A percentile compares a stretch with the other conserved stretches of the same genome.
These are phyloP conservation scores for Penicillium manginii DNA, from an alignment of 495 filamentous ascomycete genomes.

Conservation along the genomic window DNA sequence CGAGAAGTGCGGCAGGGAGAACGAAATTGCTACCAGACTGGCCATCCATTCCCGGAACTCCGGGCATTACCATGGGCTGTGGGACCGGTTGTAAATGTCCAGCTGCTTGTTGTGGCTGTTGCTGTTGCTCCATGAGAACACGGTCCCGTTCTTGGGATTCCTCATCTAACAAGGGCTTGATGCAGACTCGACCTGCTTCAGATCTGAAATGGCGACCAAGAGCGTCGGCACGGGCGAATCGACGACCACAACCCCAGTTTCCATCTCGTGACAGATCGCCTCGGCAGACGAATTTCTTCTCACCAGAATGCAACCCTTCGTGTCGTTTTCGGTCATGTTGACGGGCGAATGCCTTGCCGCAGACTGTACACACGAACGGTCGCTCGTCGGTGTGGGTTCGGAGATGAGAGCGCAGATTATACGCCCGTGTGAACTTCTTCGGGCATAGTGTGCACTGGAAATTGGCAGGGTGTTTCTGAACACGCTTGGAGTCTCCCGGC, in stretches of 20 bases:
- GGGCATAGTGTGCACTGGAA: constrained; percentile 87
- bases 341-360: constrained; percentile 94
- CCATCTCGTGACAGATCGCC: constrained; percentile 82
- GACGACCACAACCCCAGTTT: constrained; percentile 89
- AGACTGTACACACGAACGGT: constrained; percentile 94
- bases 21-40: constrained; percentile 58
- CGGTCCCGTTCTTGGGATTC: constrained; percentile 79
- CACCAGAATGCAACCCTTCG: constrained; percentile 86
- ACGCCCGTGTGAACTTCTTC: constrained; percentile 85
- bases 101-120: constrained; percentile 38
- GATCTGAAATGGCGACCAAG: constrained; percentile 95
- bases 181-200: constrained; percentile 93
- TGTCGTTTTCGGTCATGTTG: constrained; percentile 92
- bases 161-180: constrained; percentile 91
- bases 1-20: constrained; percentile 85
- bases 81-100: constrained; percentile 47
- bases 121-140: constrained; percentile 65
- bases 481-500: constrained; percentile 67
- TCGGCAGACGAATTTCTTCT: constrained; percentile 97
- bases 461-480: constrained; percentile 93
- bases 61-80: constrained; percentile 47
- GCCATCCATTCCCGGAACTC: constrained; percentile 44
- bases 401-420: constrained; percentile 89
- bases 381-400: constrained; percentile 92
- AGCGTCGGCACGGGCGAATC: constrained; percentile 94